A percentile compares a stretch with the other conserved stretches of the same genome.
Conservation (phyloP, 306 rosid species). For the Quercus dentata region DNA sequence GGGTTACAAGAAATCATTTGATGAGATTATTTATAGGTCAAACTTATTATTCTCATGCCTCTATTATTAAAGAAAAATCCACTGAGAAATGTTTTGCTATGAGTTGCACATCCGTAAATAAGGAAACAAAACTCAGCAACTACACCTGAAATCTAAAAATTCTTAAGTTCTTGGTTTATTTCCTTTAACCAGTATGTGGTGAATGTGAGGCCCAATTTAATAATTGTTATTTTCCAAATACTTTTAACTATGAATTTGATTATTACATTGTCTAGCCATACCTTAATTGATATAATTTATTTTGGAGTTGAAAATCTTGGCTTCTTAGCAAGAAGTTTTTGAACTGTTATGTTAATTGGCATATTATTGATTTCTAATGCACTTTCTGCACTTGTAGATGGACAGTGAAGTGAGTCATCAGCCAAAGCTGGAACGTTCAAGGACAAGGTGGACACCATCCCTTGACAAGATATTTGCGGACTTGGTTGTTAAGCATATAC, state of each 20-base stretch:
- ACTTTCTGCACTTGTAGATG: conserved; percentile 42
- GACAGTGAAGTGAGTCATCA: conserved; percentile 49
- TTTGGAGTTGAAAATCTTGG: background rate
- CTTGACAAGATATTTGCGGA: conserved; percentile 89
- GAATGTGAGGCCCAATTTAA: background rate
- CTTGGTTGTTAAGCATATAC: conserved; percentile 80
- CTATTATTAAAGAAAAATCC: background rate
- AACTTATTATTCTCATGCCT: background rate
- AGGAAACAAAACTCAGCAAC: background rate
- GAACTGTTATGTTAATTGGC: background rate
- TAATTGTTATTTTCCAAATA: background rate
- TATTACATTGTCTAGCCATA: background rate
- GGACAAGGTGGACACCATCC: conserved; percentile 91
- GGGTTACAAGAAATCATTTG: background rate
- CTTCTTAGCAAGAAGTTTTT: background rate
- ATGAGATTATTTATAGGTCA: background rate
- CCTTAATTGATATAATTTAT: background rate
- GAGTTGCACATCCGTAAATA: background rate
- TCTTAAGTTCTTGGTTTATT: background rate
- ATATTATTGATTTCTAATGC: conserved; percentile 8
- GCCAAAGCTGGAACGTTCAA: conserved; percentile 76
- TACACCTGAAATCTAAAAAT: background rate
- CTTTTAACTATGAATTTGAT: background rate
- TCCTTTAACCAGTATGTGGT: background rate
- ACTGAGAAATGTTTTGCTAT: background rate